Percentiles rank a stretch among this genome's conserved stretches.
These are phyloP conservation scores for Cyclocybe cylindracea DNA, from an alignment of 768 basidiomycete species.

Conservation along the genomic window DNA sequence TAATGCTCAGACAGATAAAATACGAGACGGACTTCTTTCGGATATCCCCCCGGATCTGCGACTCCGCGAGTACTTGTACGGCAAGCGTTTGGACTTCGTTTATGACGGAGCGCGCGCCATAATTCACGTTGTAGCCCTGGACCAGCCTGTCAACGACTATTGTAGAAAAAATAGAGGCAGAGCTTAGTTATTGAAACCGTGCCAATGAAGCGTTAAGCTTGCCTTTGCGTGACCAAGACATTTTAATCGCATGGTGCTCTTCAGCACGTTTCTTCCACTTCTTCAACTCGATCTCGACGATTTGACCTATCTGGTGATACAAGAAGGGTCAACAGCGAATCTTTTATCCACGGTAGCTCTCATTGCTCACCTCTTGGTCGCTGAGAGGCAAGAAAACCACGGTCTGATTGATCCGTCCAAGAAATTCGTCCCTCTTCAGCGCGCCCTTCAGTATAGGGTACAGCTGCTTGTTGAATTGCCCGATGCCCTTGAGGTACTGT, in stretches of 20 bases:
- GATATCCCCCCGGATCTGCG: conserved; percentile 4
- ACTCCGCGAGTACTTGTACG: neutral
- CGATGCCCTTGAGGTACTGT: neutral
- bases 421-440: conserved; percentile 2
- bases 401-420: conserved; percentile 3
- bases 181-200: neutral
- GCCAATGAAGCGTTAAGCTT: neutral
- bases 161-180: neutral
- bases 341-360: no score
- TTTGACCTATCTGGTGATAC: neutral
- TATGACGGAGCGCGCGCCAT: conserved; percentile 2
- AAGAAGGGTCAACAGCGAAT: neutral
- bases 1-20: neutral
- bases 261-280: conserved; percentile 6
- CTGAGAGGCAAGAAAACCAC: conserved; percentile 2
- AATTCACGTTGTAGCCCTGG: conserved; percentile 4
- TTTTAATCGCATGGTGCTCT: conserved; percentile 2
- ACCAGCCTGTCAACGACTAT: neutral
- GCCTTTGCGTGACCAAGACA: conserved; percentile 3
- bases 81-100: neutral
- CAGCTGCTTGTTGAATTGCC: neutral
- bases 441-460: neutral
- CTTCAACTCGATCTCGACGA: neutral
- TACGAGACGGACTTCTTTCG: neutral
- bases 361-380: neutral